Conservation (phyloP, 257 asterid species). For the Nicotiana sylvestris region DNA sequence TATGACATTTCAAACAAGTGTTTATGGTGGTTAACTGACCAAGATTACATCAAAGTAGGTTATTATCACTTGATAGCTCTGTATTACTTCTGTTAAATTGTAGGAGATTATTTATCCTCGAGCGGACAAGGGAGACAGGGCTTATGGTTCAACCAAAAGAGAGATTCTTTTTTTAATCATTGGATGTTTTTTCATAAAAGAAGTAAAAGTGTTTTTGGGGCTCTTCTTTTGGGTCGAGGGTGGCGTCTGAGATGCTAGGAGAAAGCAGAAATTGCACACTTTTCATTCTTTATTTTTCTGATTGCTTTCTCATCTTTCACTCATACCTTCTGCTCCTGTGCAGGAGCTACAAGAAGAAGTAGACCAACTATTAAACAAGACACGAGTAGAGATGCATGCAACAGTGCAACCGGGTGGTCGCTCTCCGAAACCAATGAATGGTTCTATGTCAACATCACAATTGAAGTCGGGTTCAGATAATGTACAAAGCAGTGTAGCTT, state of each 20-base stretch:
- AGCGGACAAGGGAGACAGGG: neutral
- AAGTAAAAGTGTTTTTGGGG: neutral
- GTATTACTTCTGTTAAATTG: neutral
- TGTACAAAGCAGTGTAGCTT: constrained; percentile 51
- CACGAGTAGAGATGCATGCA: constrained; percentile 67
- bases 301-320: constrained; percentile 3
- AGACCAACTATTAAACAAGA: constrained; percentile 54
- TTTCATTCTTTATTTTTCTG: constrained; percentile 8
- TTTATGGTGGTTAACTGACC: constrained; percentile 89
- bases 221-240: neutral
- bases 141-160: neutral
- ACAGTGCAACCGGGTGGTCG: constrained; percentile 64
- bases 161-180: neutral
- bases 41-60: constrained; percentile 73
- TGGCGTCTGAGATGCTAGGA: neutral
- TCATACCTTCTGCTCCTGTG: neutral
- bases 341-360: constrained; percentile 86
- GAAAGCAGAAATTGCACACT: neutral
- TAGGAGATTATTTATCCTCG: neutral
- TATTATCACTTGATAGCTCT: constrained; percentile 8
- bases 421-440: constrained; percentile 70
- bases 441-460: constrained; percentile 57
- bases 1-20: constrained; percentile 45
- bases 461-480: constrained; percentile 53
- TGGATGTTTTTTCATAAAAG: neutral